A percentile compares a stretch with the other conserved stretches of the same genome.
These are phyloP conservation scores for Apiospora phragmitis DNA, from an alignment of 2,329 filamentous ascomycete species.

Conservation along the genomic window DNA sequence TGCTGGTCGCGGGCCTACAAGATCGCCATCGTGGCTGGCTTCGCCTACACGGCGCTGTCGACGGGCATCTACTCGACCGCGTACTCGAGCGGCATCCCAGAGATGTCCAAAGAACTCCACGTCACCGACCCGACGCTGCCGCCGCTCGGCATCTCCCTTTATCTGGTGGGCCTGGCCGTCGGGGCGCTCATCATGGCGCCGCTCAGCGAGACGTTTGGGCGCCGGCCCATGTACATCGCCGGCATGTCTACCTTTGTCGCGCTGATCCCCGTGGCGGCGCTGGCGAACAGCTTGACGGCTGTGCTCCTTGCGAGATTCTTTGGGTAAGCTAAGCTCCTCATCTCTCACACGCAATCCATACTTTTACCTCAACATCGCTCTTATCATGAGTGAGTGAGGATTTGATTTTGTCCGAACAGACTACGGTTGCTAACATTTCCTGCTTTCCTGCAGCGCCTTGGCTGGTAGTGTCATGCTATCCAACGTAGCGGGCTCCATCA, in stretches of 20 bases:
- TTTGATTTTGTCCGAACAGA: too few species aligned
- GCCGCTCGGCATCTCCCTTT: slow-evolving; percentile 62
- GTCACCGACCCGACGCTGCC: slow-evolving; percentile 48
- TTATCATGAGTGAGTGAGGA: too few species aligned
- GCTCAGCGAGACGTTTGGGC: slow-evolving; percentile 54
- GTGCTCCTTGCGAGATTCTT: slow-evolving; percentile 60
- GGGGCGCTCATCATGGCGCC: slow-evolving; percentile 62
- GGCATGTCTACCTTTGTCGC: slow-evolving; percentile 55
- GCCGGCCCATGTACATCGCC: slow-evolving; percentile 54
- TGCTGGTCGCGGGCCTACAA: slow-evolving; percentile 51
- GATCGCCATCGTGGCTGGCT: background rate
- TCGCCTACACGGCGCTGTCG: slow-evolving; percentile 9
- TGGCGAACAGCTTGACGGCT: slow-evolving; percentile 54
- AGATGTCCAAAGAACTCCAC: slow-evolving; percentile 55
- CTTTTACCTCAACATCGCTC: too few species aligned
- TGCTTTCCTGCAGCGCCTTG: slow-evolving; percentile 42
- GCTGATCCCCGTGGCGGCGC: slow-evolving; percentile 59
- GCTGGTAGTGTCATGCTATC: slow-evolving; percentile 63
- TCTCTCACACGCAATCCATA: background rate
- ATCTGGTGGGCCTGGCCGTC: slow-evolving; percentile 59
- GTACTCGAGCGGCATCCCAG: slow-evolving; percentile 58
- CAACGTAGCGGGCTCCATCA: slow-evolving; percentile 62
- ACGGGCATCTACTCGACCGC: slow-evolving; percentile 59
- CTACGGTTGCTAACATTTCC: background rate
- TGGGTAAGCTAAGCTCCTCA: slow-evolving; percentile 9